phyloP scores from a whole-genome alignment of 495 filamentous ascomycete species.

The Thozetella sp. region DNA sequence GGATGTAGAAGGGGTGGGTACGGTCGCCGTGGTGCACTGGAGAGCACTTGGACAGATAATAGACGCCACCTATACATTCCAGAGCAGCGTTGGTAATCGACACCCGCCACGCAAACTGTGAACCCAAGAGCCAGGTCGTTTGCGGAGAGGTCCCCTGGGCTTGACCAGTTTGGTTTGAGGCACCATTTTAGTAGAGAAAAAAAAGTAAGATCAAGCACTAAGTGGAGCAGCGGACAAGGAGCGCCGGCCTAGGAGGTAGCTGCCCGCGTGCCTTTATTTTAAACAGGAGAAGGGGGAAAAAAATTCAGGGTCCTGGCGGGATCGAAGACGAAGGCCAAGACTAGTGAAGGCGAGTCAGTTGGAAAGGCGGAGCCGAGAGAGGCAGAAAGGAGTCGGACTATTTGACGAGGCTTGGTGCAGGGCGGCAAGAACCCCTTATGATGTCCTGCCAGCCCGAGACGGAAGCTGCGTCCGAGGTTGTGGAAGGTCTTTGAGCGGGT shows the following conservation, averaged over 20 bases:
- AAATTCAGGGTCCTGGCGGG: not conserved
- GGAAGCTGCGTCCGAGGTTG: slow-evolving; percentile 3
- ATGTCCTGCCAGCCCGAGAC: not conserved
- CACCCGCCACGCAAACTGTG: not conserved
- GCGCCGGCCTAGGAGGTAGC: not conserved
- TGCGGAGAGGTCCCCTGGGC: not conserved
- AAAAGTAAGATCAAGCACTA: not conserved
- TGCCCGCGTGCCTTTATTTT: not conserved
- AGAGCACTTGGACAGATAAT: not conserved
- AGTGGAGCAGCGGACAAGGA: not conserved
- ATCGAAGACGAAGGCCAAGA: not conserved
- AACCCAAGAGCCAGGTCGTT: not conserved
- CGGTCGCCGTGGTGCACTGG: no score
- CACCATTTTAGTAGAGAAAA: not conserved
- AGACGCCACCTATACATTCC: not conserved
- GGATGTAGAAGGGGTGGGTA: no score
- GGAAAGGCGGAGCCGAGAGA: not conserved
- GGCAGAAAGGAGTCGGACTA: not conserved
- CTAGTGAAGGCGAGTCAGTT: not conserved
- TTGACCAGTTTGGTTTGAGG: not conserved
- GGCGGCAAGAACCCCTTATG: not conserved
- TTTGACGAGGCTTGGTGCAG: no score
- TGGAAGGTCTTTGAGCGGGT: not conserved
- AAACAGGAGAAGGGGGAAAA: no score
- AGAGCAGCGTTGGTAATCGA: not conserved